Conservation (phyloP, 2,329 filamentous ascomycete genomes). For the Aspergillus pseudoviridinutans region DNA sequence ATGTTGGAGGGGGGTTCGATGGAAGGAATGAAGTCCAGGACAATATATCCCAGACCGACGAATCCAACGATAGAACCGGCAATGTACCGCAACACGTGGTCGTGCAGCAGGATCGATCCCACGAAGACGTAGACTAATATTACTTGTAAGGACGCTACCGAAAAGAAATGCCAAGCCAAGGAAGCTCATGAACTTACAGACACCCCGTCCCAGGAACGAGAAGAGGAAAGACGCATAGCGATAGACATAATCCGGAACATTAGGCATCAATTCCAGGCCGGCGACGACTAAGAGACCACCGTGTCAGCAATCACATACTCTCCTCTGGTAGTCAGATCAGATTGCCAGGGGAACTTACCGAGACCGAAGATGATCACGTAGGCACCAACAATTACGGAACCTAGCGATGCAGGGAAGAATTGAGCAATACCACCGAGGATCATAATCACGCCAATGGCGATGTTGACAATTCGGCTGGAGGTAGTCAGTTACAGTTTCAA, state of each 20-base stretch:
- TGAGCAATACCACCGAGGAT: constrained; percentile 68
- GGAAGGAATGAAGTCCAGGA: constrained; percentile 70
- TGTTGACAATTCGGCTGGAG: constrained; percentile 84
- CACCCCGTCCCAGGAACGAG: constrained; percentile 90
- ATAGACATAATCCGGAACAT: constrained; percentile 87
- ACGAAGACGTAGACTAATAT: constrained; percentile 91
- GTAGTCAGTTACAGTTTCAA: constrained; percentile 12
- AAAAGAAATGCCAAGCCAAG: neutral
- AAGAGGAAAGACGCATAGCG: constrained; percentile 97
- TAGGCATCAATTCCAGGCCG: constrained; percentile 71
- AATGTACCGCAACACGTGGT: constrained; percentile 63
- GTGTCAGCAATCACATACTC: constrained; percentile 18
- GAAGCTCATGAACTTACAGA: constrained; percentile 65
- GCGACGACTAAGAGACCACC: constrained; percentile 54
- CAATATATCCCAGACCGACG: constrained; percentile 72
- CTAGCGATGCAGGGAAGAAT: constrained; percentile 44
- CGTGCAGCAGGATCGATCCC: constrained; percentile 76
- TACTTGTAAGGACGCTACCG: neutral
- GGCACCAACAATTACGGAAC: constrained; percentile 70
- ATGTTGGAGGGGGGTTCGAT: constrained; percentile 79
- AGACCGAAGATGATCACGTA: constrained; percentile 92
- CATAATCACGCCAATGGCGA: constrained; percentile 82
- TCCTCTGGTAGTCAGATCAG: neutral
- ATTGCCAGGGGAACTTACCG: constrained; percentile 50
- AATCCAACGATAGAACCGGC: constrained; percentile 74